phyloP scores from a whole-genome alignment of 495 filamentous ascomycete species.

The Trichoderma virens region DNA sequence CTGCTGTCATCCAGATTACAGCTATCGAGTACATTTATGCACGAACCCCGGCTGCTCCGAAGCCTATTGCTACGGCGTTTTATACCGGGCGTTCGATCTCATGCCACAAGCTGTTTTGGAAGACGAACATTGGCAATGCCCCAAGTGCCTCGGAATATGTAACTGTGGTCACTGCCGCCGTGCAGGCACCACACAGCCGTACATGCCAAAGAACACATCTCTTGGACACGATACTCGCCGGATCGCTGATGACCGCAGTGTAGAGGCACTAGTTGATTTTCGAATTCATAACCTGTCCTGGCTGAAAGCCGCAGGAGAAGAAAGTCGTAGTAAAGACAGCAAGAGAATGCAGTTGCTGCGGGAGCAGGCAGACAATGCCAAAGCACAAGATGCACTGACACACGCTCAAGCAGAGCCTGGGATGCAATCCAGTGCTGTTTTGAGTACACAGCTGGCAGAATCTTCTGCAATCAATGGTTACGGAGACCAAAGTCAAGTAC shows the following conservation, averaged over 20 bases:
- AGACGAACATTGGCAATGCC: slow-evolving; percentile 74
- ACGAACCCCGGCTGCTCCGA: slow-evolving; percentile 52
- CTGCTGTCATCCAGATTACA: slow-evolving; percentile 62
- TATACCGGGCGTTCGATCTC: slow-evolving; percentile 84
- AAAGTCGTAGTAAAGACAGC: slow-evolving; percentile 40
- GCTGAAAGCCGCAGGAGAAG: slow-evolving; percentile 50
- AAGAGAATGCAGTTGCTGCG: slow-evolving; percentile 43
- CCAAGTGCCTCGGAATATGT: slow-evolving; percentile 75
- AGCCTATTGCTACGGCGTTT: slow-evolving; percentile 78
- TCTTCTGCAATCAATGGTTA: slow-evolving; percentile 22
- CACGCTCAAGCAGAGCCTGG: slow-evolving; percentile 21
- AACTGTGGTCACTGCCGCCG: slow-evolving; percentile 71
- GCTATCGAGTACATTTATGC: slow-evolving; percentile 76
- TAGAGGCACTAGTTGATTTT: slow-evolving; percentile 82
- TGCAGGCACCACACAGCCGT: slow-evolving; percentile 43
- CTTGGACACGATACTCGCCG: slow-evolving; percentile 84
- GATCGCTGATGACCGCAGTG: slow-evolving; percentile 80
- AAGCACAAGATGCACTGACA: slow-evolving; percentile 34
- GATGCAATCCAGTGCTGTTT: slow-evolving; percentile 25
- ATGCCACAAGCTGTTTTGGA: slow-evolving; percentile 75
- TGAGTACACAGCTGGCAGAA: slow-evolving; percentile 23
- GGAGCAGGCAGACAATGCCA: slow-evolving; percentile 45
- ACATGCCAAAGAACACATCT: slow-evolving; percentile 72
- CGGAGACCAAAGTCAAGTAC: slow-evolving; percentile 24
- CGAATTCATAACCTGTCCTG: slow-evolving; percentile 72